Conservation (phyloP, 139 green algal genomes). For the Chlorella sp. region DNA sequence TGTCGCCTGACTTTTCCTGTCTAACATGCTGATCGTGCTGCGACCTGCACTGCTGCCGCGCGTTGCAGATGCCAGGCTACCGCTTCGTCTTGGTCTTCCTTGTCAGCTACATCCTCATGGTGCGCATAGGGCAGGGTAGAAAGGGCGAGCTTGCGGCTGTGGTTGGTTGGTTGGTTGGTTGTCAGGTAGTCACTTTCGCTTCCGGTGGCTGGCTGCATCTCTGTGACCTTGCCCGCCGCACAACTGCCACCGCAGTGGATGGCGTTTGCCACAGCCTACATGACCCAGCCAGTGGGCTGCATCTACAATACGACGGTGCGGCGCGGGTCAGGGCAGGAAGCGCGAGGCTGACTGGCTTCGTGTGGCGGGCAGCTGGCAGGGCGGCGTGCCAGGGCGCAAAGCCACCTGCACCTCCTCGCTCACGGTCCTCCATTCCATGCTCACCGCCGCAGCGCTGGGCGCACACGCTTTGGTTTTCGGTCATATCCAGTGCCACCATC, state of each 20-base stretch:
- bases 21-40: not conserved
- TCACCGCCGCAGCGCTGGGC: too few relatives aligned
- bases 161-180: too few relatives aligned
- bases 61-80: constrained; percentile 40
- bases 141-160: too few relatives aligned
- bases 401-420: not conserved
- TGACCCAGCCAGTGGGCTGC: constrained; percentile 39
- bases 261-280: constrained; percentile 51
- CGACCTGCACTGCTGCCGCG: not conserved
- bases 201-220: constrained; percentile 7
- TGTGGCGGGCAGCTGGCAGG: not conserved
- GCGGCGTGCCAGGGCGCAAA: not conserved
- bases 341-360: not conserved
- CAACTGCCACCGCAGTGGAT: too few relatives aligned
- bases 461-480: too few relatives aligned
- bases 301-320: constrained; percentile 47
- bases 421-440: not conserved
- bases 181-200: too few relatives aligned
- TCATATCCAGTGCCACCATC: constrained; percentile 35
- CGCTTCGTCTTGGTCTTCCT: constrained; percentile 60
- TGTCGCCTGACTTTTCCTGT: too few relatives aligned
- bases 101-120: constrained; percentile 46
- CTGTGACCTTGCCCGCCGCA: too few relatives aligned
- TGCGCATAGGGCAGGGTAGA: not conserved
- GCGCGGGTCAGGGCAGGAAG: constrained; percentile 65